These are phyloP conservation scores for Penicillium malachiteum DNA, from an alignment of 495 filamentous ascomycete genomes.

Conservation along the genomic window DNA sequence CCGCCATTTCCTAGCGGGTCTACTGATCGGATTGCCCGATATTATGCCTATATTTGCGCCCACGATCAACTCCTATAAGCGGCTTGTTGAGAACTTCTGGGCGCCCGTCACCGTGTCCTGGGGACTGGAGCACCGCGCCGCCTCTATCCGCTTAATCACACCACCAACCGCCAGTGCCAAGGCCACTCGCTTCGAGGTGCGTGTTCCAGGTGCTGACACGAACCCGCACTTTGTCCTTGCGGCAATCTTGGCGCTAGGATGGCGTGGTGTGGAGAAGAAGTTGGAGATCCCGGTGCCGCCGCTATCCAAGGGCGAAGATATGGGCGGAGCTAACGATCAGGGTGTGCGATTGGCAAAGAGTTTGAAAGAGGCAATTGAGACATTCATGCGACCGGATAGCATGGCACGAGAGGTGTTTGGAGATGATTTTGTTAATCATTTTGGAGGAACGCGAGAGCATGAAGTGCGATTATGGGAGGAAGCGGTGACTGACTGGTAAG, in stretches of 20 bases:
- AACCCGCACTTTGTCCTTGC: slow-evolving; percentile 89
- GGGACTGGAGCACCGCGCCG: slow-evolving; percentile 93
- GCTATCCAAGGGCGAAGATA: slow-evolving; percentile 74
- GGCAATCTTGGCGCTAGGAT: slow-evolving; percentile 80
- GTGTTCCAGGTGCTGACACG: slow-evolving; percentile 85
- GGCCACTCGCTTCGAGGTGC: slow-evolving; percentile 87
- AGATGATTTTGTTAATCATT: slow-evolving; percentile 94
- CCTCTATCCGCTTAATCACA: slow-evolving; percentile 83
- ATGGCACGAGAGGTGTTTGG: slow-evolving; percentile 90
- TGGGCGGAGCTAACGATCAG: slow-evolving; percentile 62
- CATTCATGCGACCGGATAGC: slow-evolving; percentile 72
- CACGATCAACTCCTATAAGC: slow-evolving; percentile 95
- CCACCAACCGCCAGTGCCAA: slow-evolving; percentile 80
- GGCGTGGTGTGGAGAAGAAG: slow-evolving; percentile 87
- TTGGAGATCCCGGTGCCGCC: slow-evolving; percentile 79
- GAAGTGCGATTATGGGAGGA: slow-evolving; percentile 92
- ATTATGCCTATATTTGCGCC: slow-evolving; percentile 95
- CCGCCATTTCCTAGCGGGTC: slow-evolving; percentile 87
- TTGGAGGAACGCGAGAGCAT: slow-evolving; percentile 87
- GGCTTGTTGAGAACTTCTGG: slow-evolving; percentile 98
- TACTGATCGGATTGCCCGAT: slow-evolving; percentile 85
- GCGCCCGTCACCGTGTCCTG: slow-evolving; percentile 95
- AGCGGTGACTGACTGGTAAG: slow-evolving; percentile 89
- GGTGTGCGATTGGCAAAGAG: slow-evolving; percentile 71
- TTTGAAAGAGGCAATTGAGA: slow-evolving; percentile 74